Percentiles rank a stretch among this genome's conserved stretches.
phyloP scores from a whole-genome alignment of 805 yeast genomes.

The Saccharomyces paradoxus region DNA sequence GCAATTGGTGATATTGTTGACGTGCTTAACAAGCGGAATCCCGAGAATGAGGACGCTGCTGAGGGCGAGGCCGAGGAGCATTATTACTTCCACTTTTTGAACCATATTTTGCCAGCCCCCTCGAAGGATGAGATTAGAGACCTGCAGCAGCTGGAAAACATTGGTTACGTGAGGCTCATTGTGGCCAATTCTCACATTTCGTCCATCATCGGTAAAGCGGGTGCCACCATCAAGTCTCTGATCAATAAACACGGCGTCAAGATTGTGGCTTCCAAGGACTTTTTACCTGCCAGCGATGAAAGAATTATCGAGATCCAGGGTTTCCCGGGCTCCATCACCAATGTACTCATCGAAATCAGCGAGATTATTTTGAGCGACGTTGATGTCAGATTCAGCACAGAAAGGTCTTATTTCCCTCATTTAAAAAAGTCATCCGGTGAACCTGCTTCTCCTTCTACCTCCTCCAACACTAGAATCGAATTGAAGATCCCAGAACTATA shows the following conservation, averaged over 20 bases:
- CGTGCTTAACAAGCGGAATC: constrained; percentile 20
- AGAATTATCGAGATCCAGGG: constrained; percentile 86
- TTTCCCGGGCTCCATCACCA: constrained; percentile 50
- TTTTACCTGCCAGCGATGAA: constrained; percentile 73
- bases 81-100: constrained; percentile 39
- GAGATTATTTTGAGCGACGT: constrained; percentile 22
- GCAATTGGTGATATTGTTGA: constrained; percentile 66
- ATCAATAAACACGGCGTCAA: constrained; percentile 53
- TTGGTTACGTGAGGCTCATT: constrained; percentile 49
- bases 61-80: constrained; percentile 22
- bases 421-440: neutral
- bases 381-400: constrained; percentile 15
- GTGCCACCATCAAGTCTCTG: constrained; percentile 68
- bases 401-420: constrained; percentile 53
- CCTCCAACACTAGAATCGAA: neutral
- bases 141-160: constrained; percentile 17
- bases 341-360: constrained; percentile 51
- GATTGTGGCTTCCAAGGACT: constrained; percentile 82
- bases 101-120: constrained; percentile 28
- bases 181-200: constrained; percentile 85
- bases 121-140: constrained; percentile 23
- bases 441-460: neutral
- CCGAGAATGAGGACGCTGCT: constrained; percentile 3
- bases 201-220: constrained; percentile 78
- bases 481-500: constrained; percentile 58